Conservation (phyloP, 2,329 filamentous ascomycete genomes). For the Trichoderma polysporum region DNA sequence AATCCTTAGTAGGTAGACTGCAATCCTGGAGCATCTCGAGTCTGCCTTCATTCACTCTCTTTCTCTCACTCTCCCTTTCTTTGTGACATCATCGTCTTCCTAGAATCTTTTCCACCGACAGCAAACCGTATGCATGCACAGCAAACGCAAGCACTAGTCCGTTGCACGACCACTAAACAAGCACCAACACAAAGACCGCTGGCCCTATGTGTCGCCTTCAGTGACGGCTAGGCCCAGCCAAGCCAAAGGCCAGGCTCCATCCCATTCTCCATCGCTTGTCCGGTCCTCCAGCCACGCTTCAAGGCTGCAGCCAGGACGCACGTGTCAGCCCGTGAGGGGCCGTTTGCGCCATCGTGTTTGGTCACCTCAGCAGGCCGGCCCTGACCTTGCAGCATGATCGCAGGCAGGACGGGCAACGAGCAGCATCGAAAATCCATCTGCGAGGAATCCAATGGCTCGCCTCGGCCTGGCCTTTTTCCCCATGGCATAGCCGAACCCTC, state of each 20-base stretch:
- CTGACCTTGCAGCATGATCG: slow-evolving; percentile 13
- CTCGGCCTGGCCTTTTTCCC: background rate
- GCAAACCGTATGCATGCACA: background rate
- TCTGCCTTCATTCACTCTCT: background rate
- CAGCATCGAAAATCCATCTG: background rate
- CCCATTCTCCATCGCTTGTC: background rate
- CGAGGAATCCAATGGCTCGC: slow-evolving; percentile 8
- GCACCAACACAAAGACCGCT: background rate
- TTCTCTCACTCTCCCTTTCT: background rate
- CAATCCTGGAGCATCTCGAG: background rate
- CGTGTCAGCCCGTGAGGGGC: slow-evolving; percentile 36
- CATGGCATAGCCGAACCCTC: background rate
- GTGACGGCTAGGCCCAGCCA: background rate
- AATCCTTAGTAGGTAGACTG: no score
- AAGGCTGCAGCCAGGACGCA: slow-evolving; percentile 29
- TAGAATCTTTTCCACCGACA: background rate
- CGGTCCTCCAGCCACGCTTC: slow-evolving; percentile 8
- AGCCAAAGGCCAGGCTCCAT: background rate
- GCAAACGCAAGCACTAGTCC: background rate
- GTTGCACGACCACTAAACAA: no score
- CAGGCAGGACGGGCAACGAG: background rate
- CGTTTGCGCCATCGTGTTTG: slow-evolving; percentile 18
- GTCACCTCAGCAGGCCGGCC: slow-evolving; percentile 9
- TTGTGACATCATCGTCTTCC: background rate
- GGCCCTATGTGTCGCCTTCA: background rate